phyloP scores from a whole-genome alignment of 257 asterid species.

The Rehmannia glutinosa region DNA sequence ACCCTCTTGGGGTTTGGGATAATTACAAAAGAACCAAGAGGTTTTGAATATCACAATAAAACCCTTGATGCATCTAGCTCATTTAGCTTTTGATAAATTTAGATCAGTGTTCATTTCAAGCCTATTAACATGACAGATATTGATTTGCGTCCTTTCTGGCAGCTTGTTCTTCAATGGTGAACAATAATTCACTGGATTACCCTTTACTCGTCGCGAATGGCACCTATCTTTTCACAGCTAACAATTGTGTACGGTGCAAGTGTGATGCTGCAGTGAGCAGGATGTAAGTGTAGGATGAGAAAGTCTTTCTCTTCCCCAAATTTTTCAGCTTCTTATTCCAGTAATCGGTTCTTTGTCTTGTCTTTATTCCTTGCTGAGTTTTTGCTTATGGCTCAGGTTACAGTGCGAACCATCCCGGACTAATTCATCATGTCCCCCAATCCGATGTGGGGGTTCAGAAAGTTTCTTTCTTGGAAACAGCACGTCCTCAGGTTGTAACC shows the following conservation, averaged over 20 bases:
- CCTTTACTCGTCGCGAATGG: constrained; percentile 66
- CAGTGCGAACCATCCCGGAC: constrained; percentile 50
- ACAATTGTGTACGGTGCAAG: constrained; percentile 58
- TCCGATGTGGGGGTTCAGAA: constrained; percentile 49
- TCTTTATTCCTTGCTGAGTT: neutral
- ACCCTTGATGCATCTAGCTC: too few species aligned
- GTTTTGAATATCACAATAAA: too few species aligned
- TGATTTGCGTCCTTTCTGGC: constrained; percentile 20
- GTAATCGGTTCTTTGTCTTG: neutral
- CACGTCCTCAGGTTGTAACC: constrained; percentile 41
- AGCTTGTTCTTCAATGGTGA: constrained; percentile 70
- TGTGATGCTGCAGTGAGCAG: constrained; percentile 60
- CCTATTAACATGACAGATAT: neutral
- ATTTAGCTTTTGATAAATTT: too few species aligned
- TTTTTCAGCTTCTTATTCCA: too few species aligned
- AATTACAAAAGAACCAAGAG: too few species aligned
- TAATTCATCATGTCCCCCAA: constrained; percentile 48
- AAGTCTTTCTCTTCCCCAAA: too few species aligned
- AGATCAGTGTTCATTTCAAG: too few species aligned
- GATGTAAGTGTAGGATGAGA: constrained; percentile 78
- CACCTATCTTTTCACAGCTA: constrained; percentile 66
- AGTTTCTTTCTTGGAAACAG: constrained; percentile 44
- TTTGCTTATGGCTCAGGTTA: constrained; percentile 43
- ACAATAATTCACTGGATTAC: constrained; percentile 49
- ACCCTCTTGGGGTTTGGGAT: too few species aligned